Evolutionary conservation across 169 alveolate species (phyloP), one percentile per base, ranked within the genome.

Genomic region (Cryptosporidium andersoni): DNA sequence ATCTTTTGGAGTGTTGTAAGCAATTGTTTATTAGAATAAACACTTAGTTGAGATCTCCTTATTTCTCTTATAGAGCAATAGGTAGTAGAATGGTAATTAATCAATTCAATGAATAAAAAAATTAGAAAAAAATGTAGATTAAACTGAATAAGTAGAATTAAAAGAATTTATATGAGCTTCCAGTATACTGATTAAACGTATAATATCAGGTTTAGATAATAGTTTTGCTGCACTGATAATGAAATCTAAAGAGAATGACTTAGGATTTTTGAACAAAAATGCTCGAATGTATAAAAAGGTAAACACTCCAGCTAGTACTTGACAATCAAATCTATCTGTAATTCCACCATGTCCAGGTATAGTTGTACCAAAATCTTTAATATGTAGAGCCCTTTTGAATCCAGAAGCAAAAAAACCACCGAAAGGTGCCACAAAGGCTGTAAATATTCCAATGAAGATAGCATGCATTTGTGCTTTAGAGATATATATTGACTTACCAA

Each of bases 271-370:
- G 9, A 74, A 74, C 4, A 74, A 48, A 58, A 74, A 74, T 40
- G 85, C 62, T 43, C 85, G 85, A 81, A 92, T 64, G 89, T 93
- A 93, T 51, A 93, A 55, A 80, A 85, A 95, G 12, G 97, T 92
- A 81, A 95, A 95, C 85, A 94, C 64, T 37, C 95, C 96, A 94
- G 94, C 95, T 60, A 96, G 63, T 52, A 95, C 82, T 90, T 97
- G 99, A 66, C 99, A 98, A 92, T 98, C 99, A 92, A 97, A 96
- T 65, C 99, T 92, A 82, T 98, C 99, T 25, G 99, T 96, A 40
- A 98, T 89, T 8, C 99, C 99, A 0, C 99, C 99, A 91, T 98
- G 99, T 9, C 99, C 99, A 42, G 99, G 99, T 45, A 98, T 98
- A 25, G 97, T 80, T 51, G 96, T 95, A 5, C 99, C 99, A 88